A percentile compares a stretch with the other conserved stretches of the same genome.
These are phyloP conservation scores for Wickerhamomyces hampshirensis DNA, from an alignment of 805 yeast genomes.

Conservation along the genomic window DNA sequence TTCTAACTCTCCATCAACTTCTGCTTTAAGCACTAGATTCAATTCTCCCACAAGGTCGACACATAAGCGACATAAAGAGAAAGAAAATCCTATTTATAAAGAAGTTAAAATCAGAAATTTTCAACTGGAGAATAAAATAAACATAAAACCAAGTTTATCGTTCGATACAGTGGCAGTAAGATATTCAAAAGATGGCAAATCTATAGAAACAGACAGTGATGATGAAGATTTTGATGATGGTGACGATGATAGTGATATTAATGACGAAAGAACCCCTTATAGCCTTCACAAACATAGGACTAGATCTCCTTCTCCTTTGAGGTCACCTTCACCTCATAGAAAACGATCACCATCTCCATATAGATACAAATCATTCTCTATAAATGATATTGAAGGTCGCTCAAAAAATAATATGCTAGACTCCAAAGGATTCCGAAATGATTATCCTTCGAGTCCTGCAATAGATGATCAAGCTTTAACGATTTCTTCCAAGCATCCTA, in stretches of 20 bases:
- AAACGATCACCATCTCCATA: no score
- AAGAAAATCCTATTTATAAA: conserved; percentile 3
- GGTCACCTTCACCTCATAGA: no score
- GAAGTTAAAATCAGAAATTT: conserved; percentile 1
- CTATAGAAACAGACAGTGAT: not conserved
- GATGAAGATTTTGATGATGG: conserved; percentile 2
- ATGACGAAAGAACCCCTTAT: no score
- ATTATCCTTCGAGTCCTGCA: conserved; percentile 20
- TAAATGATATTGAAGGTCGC: not conserved
- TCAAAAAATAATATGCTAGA: not conserved
- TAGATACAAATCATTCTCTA: no score
- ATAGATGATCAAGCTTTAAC: conserved; percentile 14
- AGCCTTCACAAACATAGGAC: no score
- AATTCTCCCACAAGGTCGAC: conserved; percentile 1
- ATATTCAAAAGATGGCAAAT: conserved; percentile 3
- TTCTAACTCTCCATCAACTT: conserved; percentile 1
- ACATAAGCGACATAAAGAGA: not conserved
- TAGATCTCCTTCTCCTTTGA: conserved; percentile 1
- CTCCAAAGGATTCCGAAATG: conserved; percentile 16
- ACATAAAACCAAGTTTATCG: conserved; percentile 4
- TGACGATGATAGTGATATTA: conserved; percentile 2
- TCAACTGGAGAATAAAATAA: not conserved
- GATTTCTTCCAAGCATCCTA: not conserved
- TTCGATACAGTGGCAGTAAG: conserved; percentile 7
- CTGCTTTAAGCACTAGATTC: conserved; percentile 1